phyloP scores from a whole-genome alignment of 352 stramenopile genomes.

The Pythium sukuiense region DNA sequence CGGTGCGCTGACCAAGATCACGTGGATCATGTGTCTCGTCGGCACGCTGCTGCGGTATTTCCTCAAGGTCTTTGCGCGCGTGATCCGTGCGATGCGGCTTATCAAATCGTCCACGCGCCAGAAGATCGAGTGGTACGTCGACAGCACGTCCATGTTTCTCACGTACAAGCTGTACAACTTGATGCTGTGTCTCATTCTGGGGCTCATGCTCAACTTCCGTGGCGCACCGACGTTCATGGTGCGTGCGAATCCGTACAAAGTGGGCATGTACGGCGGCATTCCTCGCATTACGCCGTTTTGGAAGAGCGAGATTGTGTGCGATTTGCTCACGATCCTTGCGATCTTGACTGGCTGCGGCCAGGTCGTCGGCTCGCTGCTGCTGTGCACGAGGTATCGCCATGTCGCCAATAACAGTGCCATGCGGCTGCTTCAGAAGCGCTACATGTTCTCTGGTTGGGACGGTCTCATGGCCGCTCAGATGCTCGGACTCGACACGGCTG shows the following conservation, averaged over 20 bases:
- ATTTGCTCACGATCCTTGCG: slow-evolving; percentile 43
- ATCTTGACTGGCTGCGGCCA: slow-evolving; percentile 36
- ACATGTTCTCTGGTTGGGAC: slow-evolving; percentile 59
- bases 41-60: slow-evolving; percentile 41
- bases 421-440: slow-evolving; percentile 48
- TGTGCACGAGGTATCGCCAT: slow-evolving; percentile 47
- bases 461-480: slow-evolving; percentile 37
- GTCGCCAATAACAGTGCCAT: slow-evolving; percentile 50
- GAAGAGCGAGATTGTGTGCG: slow-evolving; percentile 58
- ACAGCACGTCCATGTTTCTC: slow-evolving; percentile 49
- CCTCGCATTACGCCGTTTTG: slow-evolving; percentile 46
- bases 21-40: slow-evolving; percentile 61
- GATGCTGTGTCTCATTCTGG: slow-evolving; percentile 48
- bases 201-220: slow-evolving; percentile 40
- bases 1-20: slow-evolving; percentile 51
- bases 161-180: slow-evolving; percentile 68
- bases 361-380: slow-evolving; percentile 34
- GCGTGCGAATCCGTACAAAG: slow-evolving; percentile 34
- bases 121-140: slow-evolving; percentile 52
- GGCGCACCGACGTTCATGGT: slow-evolving; percentile 54
- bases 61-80: slow-evolving; percentile 37
- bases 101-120: slow-evolving; percentile 36
- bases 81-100: slow-evolving; percentile 41
- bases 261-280: slow-evolving; percentile 45
- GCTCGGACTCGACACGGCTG: slow-evolving; percentile 50